A percentile compares a stretch with the other conserved stretches of the same genome.
Evolutionary conservation across 495 filamentous ascomycete genomes (phyloP).

Genomic region (Hypoxylon lienhwacheense): DNA sequence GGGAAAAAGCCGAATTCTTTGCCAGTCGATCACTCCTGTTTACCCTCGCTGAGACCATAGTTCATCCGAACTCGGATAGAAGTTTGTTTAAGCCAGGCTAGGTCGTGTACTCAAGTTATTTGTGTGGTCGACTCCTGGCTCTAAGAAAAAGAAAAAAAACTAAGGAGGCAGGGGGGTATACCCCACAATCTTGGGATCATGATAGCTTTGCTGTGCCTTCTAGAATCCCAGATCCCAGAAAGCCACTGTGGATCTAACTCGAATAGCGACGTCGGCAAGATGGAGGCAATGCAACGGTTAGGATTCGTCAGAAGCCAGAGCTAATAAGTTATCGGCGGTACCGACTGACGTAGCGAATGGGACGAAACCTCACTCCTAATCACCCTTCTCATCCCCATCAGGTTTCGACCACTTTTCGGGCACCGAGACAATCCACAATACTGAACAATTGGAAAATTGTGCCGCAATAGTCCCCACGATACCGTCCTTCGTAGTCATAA

Average conservation of each 20-base stretch:
- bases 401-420: neutral
- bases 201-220: constrained; percentile 8
- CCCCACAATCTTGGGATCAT: constrained; percentile 5
- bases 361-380: neutral
- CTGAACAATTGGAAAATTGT: neutral
- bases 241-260: constrained; percentile 11
- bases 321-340: constrained; percentile 4
- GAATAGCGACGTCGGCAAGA: constrained; percentile 29
- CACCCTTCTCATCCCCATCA: neutral
- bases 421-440: constrained; percentile 8
- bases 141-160: constrained; percentile 1
- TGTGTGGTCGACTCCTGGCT: constrained; percentile 7
- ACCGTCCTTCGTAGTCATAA: constrained; percentile 4
- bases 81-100: constrained; percentile 2
- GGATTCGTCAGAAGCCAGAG: constrained; percentile 16
- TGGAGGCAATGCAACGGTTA: constrained; percentile 18
- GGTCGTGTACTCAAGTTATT: constrained; percentile 9
- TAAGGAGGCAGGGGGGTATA: constrained; percentile 2
- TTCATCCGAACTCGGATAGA: constrained; percentile 16
- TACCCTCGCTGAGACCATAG: neutral
- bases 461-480: neutral
- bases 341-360: constrained; percentile 26
- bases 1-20: neutral
- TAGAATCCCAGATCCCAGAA: constrained; percentile 23
- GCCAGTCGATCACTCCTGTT: neutral